Percentiles rank a stretch among this genome's conserved stretches.
Conservation (phyloP, 331 rosid species). For the Cydonia oblonga region DNA sequence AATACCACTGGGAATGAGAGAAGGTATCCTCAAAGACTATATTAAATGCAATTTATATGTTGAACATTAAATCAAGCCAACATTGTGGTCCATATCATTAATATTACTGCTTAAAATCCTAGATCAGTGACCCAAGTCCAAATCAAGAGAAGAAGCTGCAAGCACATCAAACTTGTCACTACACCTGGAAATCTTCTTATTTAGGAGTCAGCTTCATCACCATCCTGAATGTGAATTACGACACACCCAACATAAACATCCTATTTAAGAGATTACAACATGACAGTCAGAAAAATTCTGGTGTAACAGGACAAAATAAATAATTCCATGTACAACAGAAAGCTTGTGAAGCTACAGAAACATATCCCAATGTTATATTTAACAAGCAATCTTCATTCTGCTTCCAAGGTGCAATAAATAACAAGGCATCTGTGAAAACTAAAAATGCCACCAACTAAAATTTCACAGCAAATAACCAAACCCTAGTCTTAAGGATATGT, state of each 20-base stretch:
- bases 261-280: conserved; percentile 57
- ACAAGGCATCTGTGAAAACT: conserved; percentile 15
- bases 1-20: conserved; percentile 15
- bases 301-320: conserved; percentile 34
- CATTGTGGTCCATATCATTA: conserved; percentile 23
- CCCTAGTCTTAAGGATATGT: background rate
- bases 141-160: conserved; percentile 35
- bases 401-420: conserved; percentile 13
- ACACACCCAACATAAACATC: conserved; percentile 52
- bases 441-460: conserved; percentile 2
- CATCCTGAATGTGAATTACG: conserved; percentile 48
- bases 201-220: conserved; percentile 59
- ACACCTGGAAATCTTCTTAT: conserved; percentile 53
- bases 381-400: conserved; percentile 14
- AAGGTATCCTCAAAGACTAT: conserved; percentile 11
- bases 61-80: conserved; percentile 29
- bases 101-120: conserved; percentile 32
- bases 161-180: conserved; percentile 50
- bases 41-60: conserved; percentile 31
- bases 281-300: conserved; percentile 45
- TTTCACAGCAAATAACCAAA: background rate
- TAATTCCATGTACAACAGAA: conserved; percentile 37
- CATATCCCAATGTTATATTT: conserved; percentile 24
- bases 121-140: conserved; percentile 32
- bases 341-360: conserved; percentile 34